A percentile compares a stretch with the other conserved stretches of the same genome.
Conservation (phyloP, 805 yeast genomes). For the Clavispora asparagi region DNA sequence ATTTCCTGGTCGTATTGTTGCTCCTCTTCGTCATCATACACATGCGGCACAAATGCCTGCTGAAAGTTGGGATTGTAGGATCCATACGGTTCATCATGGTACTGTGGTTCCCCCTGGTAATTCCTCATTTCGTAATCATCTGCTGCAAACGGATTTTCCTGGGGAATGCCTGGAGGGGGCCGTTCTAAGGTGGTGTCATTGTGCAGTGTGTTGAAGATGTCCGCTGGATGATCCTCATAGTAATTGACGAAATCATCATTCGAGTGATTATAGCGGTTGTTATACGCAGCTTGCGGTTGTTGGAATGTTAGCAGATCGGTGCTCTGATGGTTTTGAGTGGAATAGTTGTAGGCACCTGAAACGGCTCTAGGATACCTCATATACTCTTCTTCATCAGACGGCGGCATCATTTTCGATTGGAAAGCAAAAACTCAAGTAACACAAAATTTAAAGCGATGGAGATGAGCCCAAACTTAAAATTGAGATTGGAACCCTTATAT, state of each 20-base stretch:
- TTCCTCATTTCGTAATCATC: slow-evolving; percentile 23
- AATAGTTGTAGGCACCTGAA: slow-evolving; percentile 12
- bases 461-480: background rate
- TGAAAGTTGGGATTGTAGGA: slow-evolving; percentile 15
- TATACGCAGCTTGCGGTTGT: slow-evolving; percentile 9
- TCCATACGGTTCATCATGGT: slow-evolving; percentile 13
- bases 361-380: slow-evolving; percentile 5
- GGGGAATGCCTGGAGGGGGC: slow-evolving; percentile 6
- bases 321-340: slow-evolving; percentile 6
- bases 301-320: slow-evolving; percentile 11
- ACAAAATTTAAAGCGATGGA: background rate
- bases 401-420: background rate
- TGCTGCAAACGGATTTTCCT: slow-evolving; percentile 8
- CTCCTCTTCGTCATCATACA: slow-evolving; percentile 36
- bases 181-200: background rate
- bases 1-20: slow-evolving; percentile 37
- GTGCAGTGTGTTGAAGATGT: slow-evolving; percentile 9
- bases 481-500: background rate
- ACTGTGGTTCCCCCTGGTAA: slow-evolving; percentile 7
- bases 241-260: slow-evolving; percentile 10
- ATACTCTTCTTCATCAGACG: slow-evolving; percentile 1
- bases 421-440: background rate
- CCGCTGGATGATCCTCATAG: slow-evolving; percentile 13
- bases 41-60: slow-evolving; percentile 42
- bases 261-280: background rate